phyloP scores from a whole-genome alignment of 2,329 filamentous ascomycete species.

The Magnaporthiopsis rhizophila region DNA sequence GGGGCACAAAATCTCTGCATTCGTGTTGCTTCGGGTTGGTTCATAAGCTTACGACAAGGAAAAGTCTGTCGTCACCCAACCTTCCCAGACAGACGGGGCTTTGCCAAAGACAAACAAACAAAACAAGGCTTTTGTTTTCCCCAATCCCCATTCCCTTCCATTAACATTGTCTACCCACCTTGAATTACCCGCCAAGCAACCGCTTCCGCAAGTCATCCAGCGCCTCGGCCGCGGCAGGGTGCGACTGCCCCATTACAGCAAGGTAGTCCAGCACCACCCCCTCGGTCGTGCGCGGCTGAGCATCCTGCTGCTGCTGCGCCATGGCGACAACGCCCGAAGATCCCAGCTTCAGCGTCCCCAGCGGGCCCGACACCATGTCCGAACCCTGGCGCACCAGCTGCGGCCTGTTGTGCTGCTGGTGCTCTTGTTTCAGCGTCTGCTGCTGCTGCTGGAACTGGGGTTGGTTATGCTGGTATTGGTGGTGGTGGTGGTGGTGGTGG shows the following conservation, averaged over 20 bases:
- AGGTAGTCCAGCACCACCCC: neutral
- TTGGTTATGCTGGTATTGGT: neutral
- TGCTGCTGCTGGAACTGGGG: neutral
- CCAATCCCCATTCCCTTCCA: too few relatives aligned
- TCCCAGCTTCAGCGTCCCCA: neutral
- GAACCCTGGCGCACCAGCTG: neutral
- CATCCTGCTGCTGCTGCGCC: too few relatives aligned
- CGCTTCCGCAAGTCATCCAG: neutral
- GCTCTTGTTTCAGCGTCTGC: too few relatives aligned
- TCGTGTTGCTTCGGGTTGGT: too few relatives aligned
- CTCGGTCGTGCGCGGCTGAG: neutral
- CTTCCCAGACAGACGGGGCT: too few relatives aligned
- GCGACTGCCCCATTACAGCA: neutral
- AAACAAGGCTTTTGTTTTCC: too few relatives aligned
- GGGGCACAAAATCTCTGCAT: too few relatives aligned
- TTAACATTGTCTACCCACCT: too few relatives aligned
- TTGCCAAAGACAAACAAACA: too few relatives aligned
- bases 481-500: neutral
- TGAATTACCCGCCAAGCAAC: neutral
- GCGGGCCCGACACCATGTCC: neutral
- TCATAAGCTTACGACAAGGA: too few relatives aligned
- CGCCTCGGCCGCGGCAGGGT: constrained; percentile 1
- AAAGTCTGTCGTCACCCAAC: too few relatives aligned
- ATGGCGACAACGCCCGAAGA: neutral
- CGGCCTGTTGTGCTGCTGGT: neutral